Conservation (phyloP, 2,329 filamentous ascomycete species). For the Dendrostoma leiphaemia region DNA sequence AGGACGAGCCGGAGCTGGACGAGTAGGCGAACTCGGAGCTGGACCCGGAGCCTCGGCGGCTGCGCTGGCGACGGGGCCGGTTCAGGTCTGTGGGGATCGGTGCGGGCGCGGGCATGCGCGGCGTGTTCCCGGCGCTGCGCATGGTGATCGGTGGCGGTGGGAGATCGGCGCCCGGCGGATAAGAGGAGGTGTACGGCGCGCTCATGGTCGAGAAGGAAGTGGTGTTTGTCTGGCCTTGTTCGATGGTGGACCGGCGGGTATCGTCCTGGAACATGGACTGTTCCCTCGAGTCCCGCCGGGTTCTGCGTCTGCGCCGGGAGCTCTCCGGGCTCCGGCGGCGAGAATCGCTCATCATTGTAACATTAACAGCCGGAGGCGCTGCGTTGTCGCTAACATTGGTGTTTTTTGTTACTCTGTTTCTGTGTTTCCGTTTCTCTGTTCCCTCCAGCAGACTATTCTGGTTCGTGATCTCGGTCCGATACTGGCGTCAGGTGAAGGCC, state of each 20-base stretch:
- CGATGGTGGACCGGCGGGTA: constrained; percentile 11
- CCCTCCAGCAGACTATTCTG: no score
- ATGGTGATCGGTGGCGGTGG: constrained; percentile 11
- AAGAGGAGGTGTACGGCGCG: constrained; percentile 4
- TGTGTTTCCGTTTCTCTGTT: not conserved
- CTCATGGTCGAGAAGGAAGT: constrained; percentile 6
- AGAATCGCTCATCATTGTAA: constrained; percentile 53
- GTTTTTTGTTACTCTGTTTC: not conserved
- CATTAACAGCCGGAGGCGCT: constrained; percentile 25
- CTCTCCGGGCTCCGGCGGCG: constrained; percentile 57
- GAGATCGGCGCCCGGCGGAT: constrained; percentile 6
- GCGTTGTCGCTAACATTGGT: constrained; percentile 9
- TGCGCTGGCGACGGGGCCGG: constrained; percentile 5
- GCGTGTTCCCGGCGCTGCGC: constrained; percentile 12
- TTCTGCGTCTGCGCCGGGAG: constrained; percentile 50
- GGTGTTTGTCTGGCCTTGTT: constrained; percentile 8
- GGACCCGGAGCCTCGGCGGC: constrained; percentile 22
- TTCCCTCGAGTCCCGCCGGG: constrained; percentile 40
- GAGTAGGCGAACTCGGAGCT: constrained; percentile 45
- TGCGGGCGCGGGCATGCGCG: not conserved
- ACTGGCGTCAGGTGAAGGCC: no score
- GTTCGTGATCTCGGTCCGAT: no score
- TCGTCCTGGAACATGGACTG: constrained; percentile 30
- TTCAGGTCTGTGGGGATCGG: constrained; percentile 5
- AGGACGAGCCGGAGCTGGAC: constrained; percentile 34